These are phyloP conservation scores for Grosmannia serpens DNA, from an alignment of 2,329 filamentous ascomycete genomes.

Conservation along the genomic window DNA sequence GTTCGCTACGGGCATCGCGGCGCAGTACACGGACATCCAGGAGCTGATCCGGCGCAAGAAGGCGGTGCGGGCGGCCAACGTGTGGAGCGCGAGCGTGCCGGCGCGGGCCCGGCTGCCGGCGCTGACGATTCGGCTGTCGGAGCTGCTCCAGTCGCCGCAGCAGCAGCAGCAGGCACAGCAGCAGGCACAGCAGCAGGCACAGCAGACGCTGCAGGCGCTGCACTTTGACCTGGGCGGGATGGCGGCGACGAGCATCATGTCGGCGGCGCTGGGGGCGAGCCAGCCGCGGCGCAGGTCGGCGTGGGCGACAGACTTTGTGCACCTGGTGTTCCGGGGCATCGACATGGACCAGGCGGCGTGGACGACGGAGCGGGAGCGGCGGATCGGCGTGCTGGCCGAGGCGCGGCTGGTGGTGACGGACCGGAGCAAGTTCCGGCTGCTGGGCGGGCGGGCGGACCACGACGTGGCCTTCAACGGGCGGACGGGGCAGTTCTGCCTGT, in stretches of 20 bases:
- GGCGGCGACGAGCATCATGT: not conserved
- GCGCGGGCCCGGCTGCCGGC: slow-evolving; percentile 35
- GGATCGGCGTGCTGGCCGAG: slow-evolving; percentile 32
- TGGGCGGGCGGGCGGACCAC: slow-evolving; percentile 43
- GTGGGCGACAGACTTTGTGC: slow-evolving; percentile 50
- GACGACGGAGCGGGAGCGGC: not conserved
- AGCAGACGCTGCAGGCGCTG: not conserved
- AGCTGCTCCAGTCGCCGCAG: slow-evolving; percentile 18
- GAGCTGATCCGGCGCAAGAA: slow-evolving; percentile 33
- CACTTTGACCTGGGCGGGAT: not conserved
- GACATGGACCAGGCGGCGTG: slow-evolving; percentile 21
- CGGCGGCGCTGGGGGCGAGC: not conserved
- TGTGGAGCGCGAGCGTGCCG: slow-evolving; percentile 25
- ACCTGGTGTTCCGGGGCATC: slow-evolving; percentile 43
- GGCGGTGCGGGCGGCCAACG: slow-evolving; percentile 23
- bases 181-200: no score
- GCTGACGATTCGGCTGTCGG: slow-evolving; percentile 36
- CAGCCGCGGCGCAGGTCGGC: not conserved
- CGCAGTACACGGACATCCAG: slow-evolving; percentile 37
- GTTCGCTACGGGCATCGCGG: slow-evolving; percentile 39
- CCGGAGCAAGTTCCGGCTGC: slow-evolving; percentile 40
- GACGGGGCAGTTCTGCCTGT: slow-evolving; percentile 52
- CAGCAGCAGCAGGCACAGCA: no score
- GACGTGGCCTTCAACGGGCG: slow-evolving; percentile 50
- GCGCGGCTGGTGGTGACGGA: slow-evolving; percentile 44